Base-by-base conservation (phyloP, 2,329 filamentous ascomycete genomes). In the Calonectria pseudoturangicola region DNA sequence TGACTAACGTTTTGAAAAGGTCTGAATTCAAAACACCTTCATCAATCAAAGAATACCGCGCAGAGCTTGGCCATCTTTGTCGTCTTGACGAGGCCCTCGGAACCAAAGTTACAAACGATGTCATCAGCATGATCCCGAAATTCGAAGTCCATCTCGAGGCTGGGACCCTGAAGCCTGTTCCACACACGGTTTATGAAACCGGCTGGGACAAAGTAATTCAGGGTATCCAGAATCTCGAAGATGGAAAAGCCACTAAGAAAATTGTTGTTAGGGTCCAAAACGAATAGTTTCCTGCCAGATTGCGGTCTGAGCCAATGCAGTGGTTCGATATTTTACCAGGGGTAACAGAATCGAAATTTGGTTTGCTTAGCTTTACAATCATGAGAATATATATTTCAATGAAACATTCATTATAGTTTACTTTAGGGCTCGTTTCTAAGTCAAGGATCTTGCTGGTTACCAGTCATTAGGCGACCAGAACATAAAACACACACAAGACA, bases 191-290 rank as follows among this genome's bases (percentile, higher is more conserved):
- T 10, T 67, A 77, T 18, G 79, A 76, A 0, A 28, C 66, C 2
- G 81, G 81, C 1, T 83, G 79, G 80, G 77, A 80, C 2, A 75
- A 77, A 18, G 68, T 78, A 5, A 80, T 77, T 0, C 66, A 80
- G 25, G 74, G 68, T 2, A 74, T 76, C 4, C 73, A 77, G 5
- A 74, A 79, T 8, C 43, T 76, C 10, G 68, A 77, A 36, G 10
- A 36, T 3, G 80, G 81, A 1, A 78, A 80, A 66, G 45, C 69
- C 10, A 63, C 56, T 1, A 82, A 81, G 72, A 82, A 82, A 74
- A 69, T 81, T 41, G 76, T 82, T 12, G 79, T 81, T 7, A 73
- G 56, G 18, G 63, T 63, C 2, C 68, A 77, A 27, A 39, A 63
- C 1, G 72, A 77, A 25, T 77, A 45, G 63, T 16, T 6, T 27